These are phyloP conservation scores for Paraphoma chrysanthemicola DNA, from an alignment of 2,329 filamentous ascomycete species.

Conservation along the genomic window DNA sequence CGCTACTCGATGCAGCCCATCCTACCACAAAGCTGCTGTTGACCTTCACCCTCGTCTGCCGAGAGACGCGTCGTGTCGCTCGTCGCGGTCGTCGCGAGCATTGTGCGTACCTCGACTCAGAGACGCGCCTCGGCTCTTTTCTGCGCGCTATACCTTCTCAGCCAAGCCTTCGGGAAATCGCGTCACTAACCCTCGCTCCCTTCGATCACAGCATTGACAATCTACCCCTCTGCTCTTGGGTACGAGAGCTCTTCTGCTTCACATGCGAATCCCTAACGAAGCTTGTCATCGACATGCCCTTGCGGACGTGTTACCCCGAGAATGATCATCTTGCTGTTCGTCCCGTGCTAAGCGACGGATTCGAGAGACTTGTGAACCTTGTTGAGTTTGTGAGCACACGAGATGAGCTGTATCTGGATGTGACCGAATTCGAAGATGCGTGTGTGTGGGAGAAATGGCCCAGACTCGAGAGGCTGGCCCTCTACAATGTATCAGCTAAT, in stretches of 20 bases:
- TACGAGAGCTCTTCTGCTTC: conserved; percentile 53
- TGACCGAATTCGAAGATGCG: conserved; percentile 24
- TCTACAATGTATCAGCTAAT: conserved; percentile 53
- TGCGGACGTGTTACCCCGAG: conserved; percentile 52
- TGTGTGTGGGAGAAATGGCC: conserved; percentile 56
- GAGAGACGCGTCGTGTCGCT: conserved; percentile 52
- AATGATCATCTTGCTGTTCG: conserved; percentile 51
- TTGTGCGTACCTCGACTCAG: conserved; percentile 56
- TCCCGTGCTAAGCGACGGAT: conserved; percentile 54
- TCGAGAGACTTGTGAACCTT: conserved; percentile 52
- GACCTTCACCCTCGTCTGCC: conserved; percentile 54
- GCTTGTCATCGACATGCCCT: conserved; percentile 59
- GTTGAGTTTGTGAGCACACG: conserved; percentile 59
- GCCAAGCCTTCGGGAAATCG: conserved; percentile 35
- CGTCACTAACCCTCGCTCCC: conserved; percentile 47
- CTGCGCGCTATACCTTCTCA: conserved; percentile 22
- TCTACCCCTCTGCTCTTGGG: conserved; percentile 49
- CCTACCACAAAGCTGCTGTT: conserved; percentile 54
- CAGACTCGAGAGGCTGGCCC: conserved; percentile 50
- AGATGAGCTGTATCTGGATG: conserved; percentile 56
- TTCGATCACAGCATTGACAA: conserved; percentile 51
- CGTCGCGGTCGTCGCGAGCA: conserved; percentile 53
- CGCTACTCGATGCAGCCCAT: conserved; percentile 48
- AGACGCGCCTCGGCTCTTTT: conserved; percentile 32
- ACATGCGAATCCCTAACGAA: conserved; percentile 52